Evolutionary conservation across 2,329 filamentous ascomycete species (phyloP).

Genomic region (Tolypocladium paradoxum): DNA sequence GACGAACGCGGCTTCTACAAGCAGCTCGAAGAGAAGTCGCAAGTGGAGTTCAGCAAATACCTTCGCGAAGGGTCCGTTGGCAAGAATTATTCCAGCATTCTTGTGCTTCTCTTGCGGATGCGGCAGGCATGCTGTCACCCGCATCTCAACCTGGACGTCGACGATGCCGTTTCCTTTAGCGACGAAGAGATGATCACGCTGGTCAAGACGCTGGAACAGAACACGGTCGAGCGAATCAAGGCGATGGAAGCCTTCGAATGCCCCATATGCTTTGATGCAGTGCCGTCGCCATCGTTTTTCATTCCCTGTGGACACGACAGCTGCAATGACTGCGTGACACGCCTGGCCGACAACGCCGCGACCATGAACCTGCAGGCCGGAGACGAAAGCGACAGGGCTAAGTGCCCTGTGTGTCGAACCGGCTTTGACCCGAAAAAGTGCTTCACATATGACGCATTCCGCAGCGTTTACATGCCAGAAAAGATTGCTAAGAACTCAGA

Average conservation of each 20-base stretch:
- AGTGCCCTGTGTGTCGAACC: constrained; percentile 69
- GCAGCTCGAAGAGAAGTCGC: constrained; percentile 57
- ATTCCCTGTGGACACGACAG: constrained; percentile 75
- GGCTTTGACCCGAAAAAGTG: constrained; percentile 55
- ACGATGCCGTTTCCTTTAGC: constrained; percentile 20
- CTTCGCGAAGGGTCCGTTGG: constrained; percentile 57
- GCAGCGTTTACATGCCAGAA: constrained; percentile 57
- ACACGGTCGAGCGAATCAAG: constrained; percentile 58
- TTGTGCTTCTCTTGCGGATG: constrained; percentile 72
- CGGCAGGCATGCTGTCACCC: constrained; percentile 53
- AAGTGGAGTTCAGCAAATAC: constrained; percentile 67
- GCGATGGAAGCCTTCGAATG: constrained; percentile 57
- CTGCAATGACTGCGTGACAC: constrained; percentile 66
- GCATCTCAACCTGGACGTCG: constrained; percentile 20
- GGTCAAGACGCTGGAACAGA: constrained; percentile 46
- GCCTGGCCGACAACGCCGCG: constrained; percentile 50
- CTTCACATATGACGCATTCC: constrained; percentile 66
- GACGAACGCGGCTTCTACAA: constrained; percentile 73
- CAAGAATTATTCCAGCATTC: constrained; percentile 62
- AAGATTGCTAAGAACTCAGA: constrained; percentile 23
- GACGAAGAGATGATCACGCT: constrained; percentile 44
- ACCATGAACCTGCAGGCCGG: constrained; percentile 46
- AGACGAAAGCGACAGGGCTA: constrained; percentile 43
- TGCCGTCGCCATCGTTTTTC: constrained; percentile 65
- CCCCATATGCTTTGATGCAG: constrained; percentile 70